phyloP scores from a whole-genome alignment of 2,329 filamentous ascomycete genomes.

The Lachnellula occidentalis region DNA sequence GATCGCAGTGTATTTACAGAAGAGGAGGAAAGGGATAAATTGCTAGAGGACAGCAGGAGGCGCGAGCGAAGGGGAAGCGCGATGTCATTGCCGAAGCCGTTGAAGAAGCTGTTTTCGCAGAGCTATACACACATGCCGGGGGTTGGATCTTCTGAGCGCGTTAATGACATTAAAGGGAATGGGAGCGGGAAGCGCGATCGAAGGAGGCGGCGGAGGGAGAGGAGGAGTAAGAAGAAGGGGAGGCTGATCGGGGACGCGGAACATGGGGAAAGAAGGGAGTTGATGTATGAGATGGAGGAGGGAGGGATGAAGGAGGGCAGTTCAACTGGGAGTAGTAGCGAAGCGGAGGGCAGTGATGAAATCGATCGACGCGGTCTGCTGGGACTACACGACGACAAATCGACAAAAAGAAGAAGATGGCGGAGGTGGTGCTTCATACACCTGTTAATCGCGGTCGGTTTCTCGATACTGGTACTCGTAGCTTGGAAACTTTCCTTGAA shows the following conservation, averaged over 20 bases:
- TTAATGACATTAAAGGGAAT: conserved; percentile 4
- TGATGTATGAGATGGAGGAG: conserved; percentile 91
- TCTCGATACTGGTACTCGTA: conserved; percentile 50
- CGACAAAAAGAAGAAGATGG: conserved; percentile 47
- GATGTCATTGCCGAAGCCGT: conserved; percentile 29
- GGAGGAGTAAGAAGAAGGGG: conserved; percentile 45
- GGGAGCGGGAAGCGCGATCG: conserved; percentile 30
- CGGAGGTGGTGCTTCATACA: conserved; percentile 50
- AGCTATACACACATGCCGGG: conserved; percentile 26
- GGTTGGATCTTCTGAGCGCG: conserved; percentile 21
- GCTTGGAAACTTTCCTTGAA: conserved; percentile 54
- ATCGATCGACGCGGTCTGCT: conserved; percentile 49
- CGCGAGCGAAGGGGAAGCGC: conserved; percentile 33
- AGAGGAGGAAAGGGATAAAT: conserved; percentile 63
- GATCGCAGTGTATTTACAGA: conserved; percentile 68
- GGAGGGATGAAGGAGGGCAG: conserved; percentile 65
- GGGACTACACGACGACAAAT: conserved; percentile 40
- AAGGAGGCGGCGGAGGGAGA: conserved; percentile 44
- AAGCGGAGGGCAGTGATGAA: conserved; percentile 55
- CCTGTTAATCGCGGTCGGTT: conserved; percentile 45
- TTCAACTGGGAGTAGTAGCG: conserved; percentile 55
- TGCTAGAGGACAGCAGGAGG: conserved; percentile 49
- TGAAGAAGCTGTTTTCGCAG: conserved; percentile 35
- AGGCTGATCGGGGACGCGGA: conserved; percentile 47
- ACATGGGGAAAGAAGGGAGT: conserved; percentile 63